Percentiles rank a stretch among this genome's conserved stretches.
Conservation (phyloP, 495 filamentous ascomycete species). For the Antarctomyces pellizariae region DNA sequence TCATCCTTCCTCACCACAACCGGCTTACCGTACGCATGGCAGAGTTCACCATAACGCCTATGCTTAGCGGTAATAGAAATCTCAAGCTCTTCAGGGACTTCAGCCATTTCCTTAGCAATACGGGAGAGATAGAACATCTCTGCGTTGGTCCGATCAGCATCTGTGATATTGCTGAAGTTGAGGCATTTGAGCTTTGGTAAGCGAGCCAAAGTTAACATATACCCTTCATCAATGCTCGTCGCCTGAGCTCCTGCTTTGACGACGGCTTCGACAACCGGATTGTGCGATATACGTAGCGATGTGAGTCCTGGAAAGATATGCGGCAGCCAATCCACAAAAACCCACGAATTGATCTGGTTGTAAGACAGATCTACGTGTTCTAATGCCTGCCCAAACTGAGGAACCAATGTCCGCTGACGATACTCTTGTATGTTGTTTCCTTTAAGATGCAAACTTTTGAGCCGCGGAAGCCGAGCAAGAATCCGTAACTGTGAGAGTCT, state of each 20-base stretch:
- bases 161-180: slow-evolving; percentile 55
- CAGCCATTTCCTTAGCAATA: slow-evolving; percentile 51
- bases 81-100: slow-evolving; percentile 28
- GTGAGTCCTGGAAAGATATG: slow-evolving; percentile 42
- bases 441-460: slow-evolving; percentile 37
- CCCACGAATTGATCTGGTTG: slow-evolving; percentile 50
- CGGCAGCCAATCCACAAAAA: slow-evolving; percentile 40
- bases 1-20: slow-evolving; percentile 22
- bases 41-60: slow-evolving; percentile 47
- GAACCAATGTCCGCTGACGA: slow-evolving; percentile 12
- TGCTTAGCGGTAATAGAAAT: slow-evolving; percentile 31
- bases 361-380: slow-evolving; percentile 59
- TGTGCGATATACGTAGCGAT: slow-evolving; percentile 55
- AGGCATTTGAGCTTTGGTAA: slow-evolving; percentile 39
- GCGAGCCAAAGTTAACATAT: slow-evolving; percentile 72
- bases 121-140: slow-evolving; percentile 80
- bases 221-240: slow-evolving; percentile 41
- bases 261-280: slow-evolving; percentile 49
- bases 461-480: slow-evolving; percentile 30
- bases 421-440: slow-evolving; percentile 24
- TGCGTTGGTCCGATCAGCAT: slow-evolving; percentile 54
- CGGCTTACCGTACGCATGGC: slow-evolving; percentile 45
- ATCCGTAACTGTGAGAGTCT: slow-evolving; percentile 30
- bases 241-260: slow-evolving; percentile 14
- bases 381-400: slow-evolving; percentile 14